Base-by-base conservation (phyloP, 1,284 basidiomycete species). In the Prillingera fragicola region DNA sequence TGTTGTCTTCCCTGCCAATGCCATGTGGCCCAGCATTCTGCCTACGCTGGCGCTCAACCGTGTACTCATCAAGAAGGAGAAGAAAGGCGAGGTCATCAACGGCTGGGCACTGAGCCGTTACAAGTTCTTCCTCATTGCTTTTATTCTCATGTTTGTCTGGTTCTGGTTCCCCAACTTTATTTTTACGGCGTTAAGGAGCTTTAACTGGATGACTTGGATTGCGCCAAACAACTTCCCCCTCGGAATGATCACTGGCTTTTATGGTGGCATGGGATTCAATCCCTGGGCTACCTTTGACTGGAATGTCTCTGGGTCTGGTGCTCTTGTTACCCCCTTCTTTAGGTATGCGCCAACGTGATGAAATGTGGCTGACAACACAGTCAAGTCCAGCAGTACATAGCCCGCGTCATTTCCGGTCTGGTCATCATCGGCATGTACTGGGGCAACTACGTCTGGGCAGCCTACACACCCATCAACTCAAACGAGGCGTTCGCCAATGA, bases 181-280 rank as follows among this genome's bases (percentile, higher is more conserved):
- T n/a, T 63, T 65, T 33, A 40, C 36, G n/a, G 77, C 73, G 9
- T 67, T 79, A 6, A 73, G 73, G 14, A 73, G 71, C 48, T 79
- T 79, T 57, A 75, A 75, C 48, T 79, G 78, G 78, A 73, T 79
- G 13, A 75, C 75, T 49, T 80, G 78, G 78, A 78, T 80, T 51
- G 71, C 60, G 41, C 76, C 76, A 8, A 56, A 46, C 27, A 51
- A 50, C 33, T 33, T 50, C 33, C 33, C 31, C 2, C 39, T 57
- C 18, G 39, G 28, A 10, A 44, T 44, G 14, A 41, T 54, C 29
- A 55, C 52, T 17, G 51, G 54, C 21, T 33, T 40, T 14, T 33
- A 45, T 41, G 44, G 43, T 18, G 64, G 66, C 4, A 37, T 69
- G 8, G 65, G 66, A 4, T 45, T 67, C 44, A 59, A 60, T 41